These are phyloP conservation scores for Fraxinus velutina DNA, from an alignment of 305 asterid species.

Conservation along the genomic window DNA sequence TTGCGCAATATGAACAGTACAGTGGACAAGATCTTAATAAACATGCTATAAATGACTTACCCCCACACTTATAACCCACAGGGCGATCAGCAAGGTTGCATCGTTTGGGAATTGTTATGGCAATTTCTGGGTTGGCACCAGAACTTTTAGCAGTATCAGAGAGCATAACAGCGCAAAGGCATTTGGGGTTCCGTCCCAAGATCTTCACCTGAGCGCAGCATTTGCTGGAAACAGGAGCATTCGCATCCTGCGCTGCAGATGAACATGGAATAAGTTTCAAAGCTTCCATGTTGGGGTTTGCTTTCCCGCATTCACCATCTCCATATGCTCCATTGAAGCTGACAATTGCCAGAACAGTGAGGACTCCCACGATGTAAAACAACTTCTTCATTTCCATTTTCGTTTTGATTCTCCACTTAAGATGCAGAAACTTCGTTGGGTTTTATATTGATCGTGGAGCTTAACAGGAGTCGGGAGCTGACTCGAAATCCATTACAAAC, in stretches of 20 bases:
- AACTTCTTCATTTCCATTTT: conserved; percentile 27
- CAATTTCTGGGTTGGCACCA: conserved; percentile 53
- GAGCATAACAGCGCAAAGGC: conserved; percentile 68
- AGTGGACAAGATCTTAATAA: not conserved
- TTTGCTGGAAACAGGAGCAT: conserved; percentile 36
- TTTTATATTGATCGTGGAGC: conserved; percentile 29
- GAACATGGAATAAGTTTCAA: conserved; percentile 62
- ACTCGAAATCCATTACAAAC: conserved; percentile 21
- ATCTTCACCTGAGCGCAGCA: conserved; percentile 58
- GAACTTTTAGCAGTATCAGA: conserved; percentile 56
- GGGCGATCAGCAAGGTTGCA: conserved; percentile 69
- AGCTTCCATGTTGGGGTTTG: conserved; percentile 55
- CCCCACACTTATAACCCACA: conserved; percentile 60
- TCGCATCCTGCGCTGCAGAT: conserved; percentile 44
- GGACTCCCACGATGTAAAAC: conserved; percentile 33
- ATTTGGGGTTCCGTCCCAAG: conserved; percentile 53
- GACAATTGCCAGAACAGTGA: conserved; percentile 26
- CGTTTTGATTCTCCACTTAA: not conserved
- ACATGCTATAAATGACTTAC: conserved; percentile 17
- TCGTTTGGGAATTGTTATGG: conserved; percentile 67
- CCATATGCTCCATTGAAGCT: conserved; percentile 31
- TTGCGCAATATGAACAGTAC: not conserved
- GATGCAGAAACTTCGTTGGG: not conserved
- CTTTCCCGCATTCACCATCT: conserved; percentile 58
- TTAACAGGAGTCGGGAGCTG: not conserved